A percentile compares a stretch with the other conserved stretches of the same genome.
These are phyloP conservation scores for Aphanomyces euteiches DNA, from an alignment of 352 stramenopile species.

Conservation along the genomic window DNA sequence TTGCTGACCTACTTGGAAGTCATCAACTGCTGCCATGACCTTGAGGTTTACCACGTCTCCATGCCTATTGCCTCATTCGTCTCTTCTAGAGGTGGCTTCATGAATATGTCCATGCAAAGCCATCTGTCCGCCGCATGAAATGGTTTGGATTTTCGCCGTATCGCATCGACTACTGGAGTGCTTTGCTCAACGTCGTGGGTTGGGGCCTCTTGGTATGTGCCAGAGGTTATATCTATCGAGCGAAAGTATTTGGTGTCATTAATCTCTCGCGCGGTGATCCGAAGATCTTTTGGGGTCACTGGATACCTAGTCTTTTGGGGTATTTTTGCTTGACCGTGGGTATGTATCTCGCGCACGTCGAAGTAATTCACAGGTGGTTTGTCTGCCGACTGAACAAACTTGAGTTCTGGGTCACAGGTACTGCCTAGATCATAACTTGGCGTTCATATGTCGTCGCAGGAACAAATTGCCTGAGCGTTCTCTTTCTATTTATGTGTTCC, in stretches of 20 bases:
- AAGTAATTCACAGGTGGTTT: conserved; percentile 82
- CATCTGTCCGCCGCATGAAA: conserved; percentile 61
- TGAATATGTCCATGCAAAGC: conserved; percentile 74
- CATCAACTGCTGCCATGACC: conserved; percentile 85
- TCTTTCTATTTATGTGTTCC: conserved; percentile 73
- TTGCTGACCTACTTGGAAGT: conserved; percentile 78
- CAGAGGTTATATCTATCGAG: conserved; percentile 52
- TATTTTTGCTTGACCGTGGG: conserved; percentile 71
- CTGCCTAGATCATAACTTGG: conserved; percentile 7
- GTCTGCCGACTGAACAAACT: conserved; percentile 64
- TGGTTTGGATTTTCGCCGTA: conserved; percentile 75
- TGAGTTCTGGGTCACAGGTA: conserved; percentile 48
- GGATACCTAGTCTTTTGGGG: conserved; percentile 76
- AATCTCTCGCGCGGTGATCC: conserved; percentile 60
- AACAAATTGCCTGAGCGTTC: conserved; percentile 54
- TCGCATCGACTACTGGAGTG: conserved; percentile 80
- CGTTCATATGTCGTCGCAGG: conserved; percentile 37
- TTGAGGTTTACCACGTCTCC: conserved; percentile 42
- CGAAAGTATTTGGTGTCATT: conserved; percentile 67
- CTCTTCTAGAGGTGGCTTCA: conserved; percentile 61
- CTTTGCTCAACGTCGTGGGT: conserved; percentile 55
- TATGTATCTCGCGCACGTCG: conserved; percentile 73
- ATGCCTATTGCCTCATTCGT: conserved; percentile 5
- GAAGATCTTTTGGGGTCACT: conserved; percentile 69
- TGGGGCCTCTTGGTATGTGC: conserved; percentile 61